These are phyloP conservation scores for Puccinia polysora DNA, from an alignment of 1,284 basidiomycete genomes.

Conservation along the genomic window DNA sequence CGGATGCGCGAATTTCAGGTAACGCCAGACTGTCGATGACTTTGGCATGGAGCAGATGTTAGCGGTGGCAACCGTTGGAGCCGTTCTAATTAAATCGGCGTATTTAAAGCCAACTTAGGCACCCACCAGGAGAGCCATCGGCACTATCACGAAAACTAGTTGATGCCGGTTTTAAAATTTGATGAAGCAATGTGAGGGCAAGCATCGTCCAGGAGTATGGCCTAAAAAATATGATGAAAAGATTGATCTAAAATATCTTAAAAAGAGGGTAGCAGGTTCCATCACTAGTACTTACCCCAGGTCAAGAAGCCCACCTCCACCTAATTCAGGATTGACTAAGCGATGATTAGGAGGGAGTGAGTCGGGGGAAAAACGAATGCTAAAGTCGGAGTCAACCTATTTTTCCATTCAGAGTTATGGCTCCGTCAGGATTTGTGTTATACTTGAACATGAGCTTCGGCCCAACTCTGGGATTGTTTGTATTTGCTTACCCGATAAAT, in stretches of 20 bases:
- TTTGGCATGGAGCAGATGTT: no score
- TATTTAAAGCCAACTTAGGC: no score
- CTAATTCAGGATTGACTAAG: slow-evolving; percentile 74
- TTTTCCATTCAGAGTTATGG: no score
- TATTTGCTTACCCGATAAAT: neutral
- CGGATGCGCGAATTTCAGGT: slow-evolving; percentile 3
- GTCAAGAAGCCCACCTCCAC: slow-evolving; percentile 78
- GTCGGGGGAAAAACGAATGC: slow-evolving; percentile 42
- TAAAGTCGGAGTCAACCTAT: slow-evolving; percentile 59
- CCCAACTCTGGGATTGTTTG: no score
- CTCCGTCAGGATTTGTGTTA: no score
- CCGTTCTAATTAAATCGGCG: no score
- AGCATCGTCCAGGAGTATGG: slow-evolving; percentile 18
- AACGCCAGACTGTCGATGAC: no score
- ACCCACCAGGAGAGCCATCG: no score
- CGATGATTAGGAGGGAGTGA: slow-evolving; percentile 64
- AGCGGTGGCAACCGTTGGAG: no score
- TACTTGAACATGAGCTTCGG: no score
- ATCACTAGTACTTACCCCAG: slow-evolving; percentile 54
- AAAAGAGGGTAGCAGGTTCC: neutral
- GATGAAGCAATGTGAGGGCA: slow-evolving; percentile 7
- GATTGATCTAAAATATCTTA: neutral
- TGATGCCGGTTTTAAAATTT: no score
- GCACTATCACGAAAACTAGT: no score
- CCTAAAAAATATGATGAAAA: neutral